Conservation (phyloP, 2,329 filamentous ascomycete genomes). For the Alternaria rosae region DNA sequence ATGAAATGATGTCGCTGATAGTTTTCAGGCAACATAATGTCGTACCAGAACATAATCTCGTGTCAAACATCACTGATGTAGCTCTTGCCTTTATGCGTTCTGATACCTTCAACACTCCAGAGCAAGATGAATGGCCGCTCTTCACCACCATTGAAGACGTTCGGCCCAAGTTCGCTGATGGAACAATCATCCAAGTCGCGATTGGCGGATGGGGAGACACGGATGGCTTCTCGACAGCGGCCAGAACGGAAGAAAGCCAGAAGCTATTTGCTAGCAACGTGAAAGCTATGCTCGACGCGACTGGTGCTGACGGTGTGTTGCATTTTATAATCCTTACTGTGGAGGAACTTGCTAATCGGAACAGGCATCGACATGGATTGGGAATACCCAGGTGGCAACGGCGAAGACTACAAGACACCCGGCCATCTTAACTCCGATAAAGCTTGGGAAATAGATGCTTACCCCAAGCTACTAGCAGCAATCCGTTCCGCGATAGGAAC, state of each 20-base stretch:
- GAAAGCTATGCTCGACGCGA: conserved; percentile 64
- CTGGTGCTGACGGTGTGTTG: conserved; percentile 68
- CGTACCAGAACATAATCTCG: conserved; percentile 26
- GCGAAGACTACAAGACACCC: conserved; percentile 68
- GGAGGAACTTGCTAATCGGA: neutral
- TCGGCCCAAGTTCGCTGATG: conserved; percentile 53
- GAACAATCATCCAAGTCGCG: conserved; percentile 61
- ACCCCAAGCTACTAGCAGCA: conserved; percentile 67
- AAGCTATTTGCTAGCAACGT: conserved; percentile 68
- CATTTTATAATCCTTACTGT: neutral
- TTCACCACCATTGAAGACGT: conserved; percentile 37
- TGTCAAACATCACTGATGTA: conserved; percentile 37
- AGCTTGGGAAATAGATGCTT: conserved; percentile 66
- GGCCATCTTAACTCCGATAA: conserved; percentile 65
- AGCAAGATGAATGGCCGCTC: conserved; percentile 31
- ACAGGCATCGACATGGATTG: conserved; percentile 67
- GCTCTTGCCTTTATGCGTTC: conserved; percentile 43
- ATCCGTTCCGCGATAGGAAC: conserved; percentile 66
- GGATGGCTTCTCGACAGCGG: conserved; percentile 66
- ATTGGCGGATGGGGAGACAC: conserved; percentile 79
- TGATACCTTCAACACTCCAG: conserved; percentile 34
- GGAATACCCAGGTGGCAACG: conserved; percentile 71
- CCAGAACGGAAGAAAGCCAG: conserved; percentile 59
- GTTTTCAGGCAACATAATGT: conserved; percentile 36
- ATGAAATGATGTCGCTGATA: neutral